Evolutionary conservation across 2,329 filamentous ascomycete species (phyloP).

Genomic region (Clarireedia sp.): DNA sequence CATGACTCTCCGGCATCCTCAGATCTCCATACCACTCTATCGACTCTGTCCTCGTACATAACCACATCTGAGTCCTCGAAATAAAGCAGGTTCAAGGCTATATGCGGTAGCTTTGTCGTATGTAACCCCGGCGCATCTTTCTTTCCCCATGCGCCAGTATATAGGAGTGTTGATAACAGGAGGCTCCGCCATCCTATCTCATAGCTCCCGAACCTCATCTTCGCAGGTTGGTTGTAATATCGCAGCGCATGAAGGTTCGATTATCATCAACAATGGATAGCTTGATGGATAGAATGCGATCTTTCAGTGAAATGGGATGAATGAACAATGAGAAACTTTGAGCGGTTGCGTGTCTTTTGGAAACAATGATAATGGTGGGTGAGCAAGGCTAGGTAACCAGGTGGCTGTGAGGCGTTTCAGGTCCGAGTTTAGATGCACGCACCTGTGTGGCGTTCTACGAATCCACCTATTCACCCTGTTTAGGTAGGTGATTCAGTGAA

Average conservation of each 20-base stretch:
- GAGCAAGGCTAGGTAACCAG: neutral
- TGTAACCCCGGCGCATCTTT: slow-evolving; percentile 52
- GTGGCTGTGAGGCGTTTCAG: slow-evolving; percentile 6
- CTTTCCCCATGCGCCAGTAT: slow-evolving; percentile 22
- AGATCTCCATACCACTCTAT: slow-evolving; percentile 66
- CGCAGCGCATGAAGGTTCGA: slow-evolving; percentile 27
- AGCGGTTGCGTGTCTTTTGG: slow-evolving; percentile 9
- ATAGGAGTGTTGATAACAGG: slow-evolving; percentile 24
- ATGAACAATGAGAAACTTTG: neutral
- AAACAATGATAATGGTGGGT: slow-evolving; percentile 3
- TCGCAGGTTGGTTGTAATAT: slow-evolving; percentile 18
- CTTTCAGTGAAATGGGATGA: neutral
- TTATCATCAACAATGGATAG: slow-evolving; percentile 18
- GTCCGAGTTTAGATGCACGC: neutral
- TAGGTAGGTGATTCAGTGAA: too few relatives aligned
- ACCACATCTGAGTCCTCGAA: slow-evolving; percentile 84
- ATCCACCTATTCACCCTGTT: too few relatives aligned
- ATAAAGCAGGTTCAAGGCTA: slow-evolving; percentile 68
- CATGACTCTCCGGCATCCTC: slow-evolving; percentile 73
- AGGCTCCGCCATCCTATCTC: slow-evolving; percentile 26
- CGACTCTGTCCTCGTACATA: slow-evolving; percentile 60
- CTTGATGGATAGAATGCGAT: neutral
- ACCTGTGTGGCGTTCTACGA: too few relatives aligned
- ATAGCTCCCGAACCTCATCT: slow-evolving; percentile 27
- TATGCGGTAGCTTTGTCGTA: slow-evolving; percentile 55